Percentiles rank a stretch among this genome's conserved stretches.
Evolutionary conservation across 2,329 filamentous ascomycete species (phyloP).

Genomic region (Blastomyces gilchristii): DNA sequence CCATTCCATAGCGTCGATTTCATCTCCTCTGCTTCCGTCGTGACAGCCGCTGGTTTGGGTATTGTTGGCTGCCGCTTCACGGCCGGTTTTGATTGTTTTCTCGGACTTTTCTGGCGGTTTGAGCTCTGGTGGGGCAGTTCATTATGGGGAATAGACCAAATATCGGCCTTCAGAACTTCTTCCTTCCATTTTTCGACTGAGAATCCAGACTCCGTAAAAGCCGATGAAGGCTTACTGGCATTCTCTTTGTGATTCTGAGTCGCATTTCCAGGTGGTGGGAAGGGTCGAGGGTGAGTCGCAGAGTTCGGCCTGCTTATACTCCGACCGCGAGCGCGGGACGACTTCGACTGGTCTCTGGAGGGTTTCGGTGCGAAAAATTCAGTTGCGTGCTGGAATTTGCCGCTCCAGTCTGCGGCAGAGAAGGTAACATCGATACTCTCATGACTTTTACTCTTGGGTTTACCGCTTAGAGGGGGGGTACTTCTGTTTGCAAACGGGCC

Average conservation of each 20-base stretch:
- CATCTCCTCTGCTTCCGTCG: constrained; percentile 33
- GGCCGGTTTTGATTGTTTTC: constrained; percentile 24
- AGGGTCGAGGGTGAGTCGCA: constrained; percentile 14
- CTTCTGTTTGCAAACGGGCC: constrained; percentile 11
- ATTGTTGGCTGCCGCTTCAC: constrained; percentile 22
- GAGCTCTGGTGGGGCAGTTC: constrained; percentile 21
- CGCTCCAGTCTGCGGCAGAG: constrained; percentile 34
- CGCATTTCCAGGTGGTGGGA: constrained; percentile 16
- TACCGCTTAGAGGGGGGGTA: constrained; percentile 11
- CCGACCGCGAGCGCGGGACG: constrained; percentile 18
- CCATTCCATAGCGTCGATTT: constrained; percentile 21
- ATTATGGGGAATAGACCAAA: constrained; percentile 25
- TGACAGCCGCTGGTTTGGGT: constrained; percentile 28
- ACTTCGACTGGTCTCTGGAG: constrained; percentile 18
- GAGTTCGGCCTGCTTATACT: constrained; percentile 18
- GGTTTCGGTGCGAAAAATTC: constrained; percentile 29
- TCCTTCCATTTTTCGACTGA: constrained; percentile 32
- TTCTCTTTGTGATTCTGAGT: constrained; percentile 9
- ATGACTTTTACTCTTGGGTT: constrained; percentile 27
- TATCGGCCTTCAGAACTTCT: constrained; percentile 25
- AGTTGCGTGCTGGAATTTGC: constrained; percentile 25
- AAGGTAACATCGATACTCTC: constrained; percentile 31
- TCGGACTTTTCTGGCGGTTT: constrained; percentile 25
- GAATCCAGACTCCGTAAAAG: constrained; percentile 29
- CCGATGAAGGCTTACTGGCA: constrained; percentile 18